A percentile compares a stretch with the other conserved stretches of the same genome.
Conservation (phyloP, 306 rosid genomes). For the Morella rubra region DNA sequence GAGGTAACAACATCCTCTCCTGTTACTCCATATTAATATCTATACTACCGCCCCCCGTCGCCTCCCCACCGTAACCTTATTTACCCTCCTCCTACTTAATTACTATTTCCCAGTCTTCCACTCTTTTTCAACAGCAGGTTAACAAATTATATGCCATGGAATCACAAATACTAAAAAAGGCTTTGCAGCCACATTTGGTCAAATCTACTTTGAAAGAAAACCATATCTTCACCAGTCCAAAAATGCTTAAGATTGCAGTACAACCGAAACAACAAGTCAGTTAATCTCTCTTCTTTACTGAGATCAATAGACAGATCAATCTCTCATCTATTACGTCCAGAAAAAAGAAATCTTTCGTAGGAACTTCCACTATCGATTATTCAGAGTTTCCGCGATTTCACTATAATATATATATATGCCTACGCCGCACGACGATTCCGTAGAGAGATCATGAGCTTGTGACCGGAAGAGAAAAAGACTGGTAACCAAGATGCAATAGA, state of each 20-base stretch:
- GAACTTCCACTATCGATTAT: no score
- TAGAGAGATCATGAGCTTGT: no score
- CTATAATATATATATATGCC: no score
- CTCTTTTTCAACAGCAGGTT: not conserved
- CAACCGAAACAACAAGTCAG: not conserved
- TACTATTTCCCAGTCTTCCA: not conserved
- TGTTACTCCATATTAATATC: not conserved
- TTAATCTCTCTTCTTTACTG: not conserved
- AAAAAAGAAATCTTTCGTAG: no score
- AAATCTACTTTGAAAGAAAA: not conserved
- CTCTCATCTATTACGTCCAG: not conserved
- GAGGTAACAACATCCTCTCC: not conserved
- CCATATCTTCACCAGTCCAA: not conserved
- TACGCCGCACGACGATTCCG: no score
- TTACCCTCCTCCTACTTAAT: not conserved
- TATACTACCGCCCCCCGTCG: not conserved
- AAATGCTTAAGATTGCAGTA: not conserved
- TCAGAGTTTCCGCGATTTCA: no score
- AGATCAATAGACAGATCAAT: not conserved
- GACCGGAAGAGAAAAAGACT: no score
- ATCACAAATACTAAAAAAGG: not conserved
- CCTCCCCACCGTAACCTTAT: not conserved
- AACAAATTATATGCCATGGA: not conserved
- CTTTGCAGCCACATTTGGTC: not conserved
- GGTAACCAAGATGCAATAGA: no score